A percentile compares a stretch with the other conserved stretches of the same genome.
These are phyloP conservation scores for Lepidium africanum DNA, from an alignment of 345 rosid species.

Conservation along the genomic window DNA sequence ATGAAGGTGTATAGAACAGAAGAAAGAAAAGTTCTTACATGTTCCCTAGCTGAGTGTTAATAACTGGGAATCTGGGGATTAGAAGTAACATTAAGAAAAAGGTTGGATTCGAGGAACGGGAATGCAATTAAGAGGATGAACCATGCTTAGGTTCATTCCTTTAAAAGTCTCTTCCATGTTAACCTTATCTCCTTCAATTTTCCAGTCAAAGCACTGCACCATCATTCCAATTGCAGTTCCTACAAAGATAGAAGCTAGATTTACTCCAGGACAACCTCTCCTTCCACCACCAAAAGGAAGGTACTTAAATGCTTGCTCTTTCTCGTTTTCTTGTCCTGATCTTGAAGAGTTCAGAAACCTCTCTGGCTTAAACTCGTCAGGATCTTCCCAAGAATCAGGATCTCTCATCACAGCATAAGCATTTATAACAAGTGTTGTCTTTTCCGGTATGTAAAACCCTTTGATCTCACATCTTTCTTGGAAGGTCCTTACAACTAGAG, in stretches of 20 bases:
- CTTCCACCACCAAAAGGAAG: neutral
- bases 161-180: neutral
- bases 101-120: neutral
- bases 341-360: neutral
- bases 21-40: neutral
- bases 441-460: neutral
- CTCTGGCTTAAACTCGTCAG: neutral
- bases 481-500: neutral
- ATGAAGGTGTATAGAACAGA: neutral
- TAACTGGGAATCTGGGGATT: neutral
- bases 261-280: neutral
- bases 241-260: neutral
- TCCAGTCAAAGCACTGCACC: neutral
- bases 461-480: neutral
- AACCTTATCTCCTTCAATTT: neutral
- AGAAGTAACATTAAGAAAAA: neutral
- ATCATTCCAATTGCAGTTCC: neutral
- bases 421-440: neutral
- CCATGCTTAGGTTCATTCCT: neutral
- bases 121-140: neutral
- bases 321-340: neutral
- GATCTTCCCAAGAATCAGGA: neutral
- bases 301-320: neutral
- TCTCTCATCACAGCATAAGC: neutral
- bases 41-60: neutral